phyloP scores from a whole-genome alignment of 2,329 filamentous ascomycete genomes.

The Hypoxylon sp. region DNA sequence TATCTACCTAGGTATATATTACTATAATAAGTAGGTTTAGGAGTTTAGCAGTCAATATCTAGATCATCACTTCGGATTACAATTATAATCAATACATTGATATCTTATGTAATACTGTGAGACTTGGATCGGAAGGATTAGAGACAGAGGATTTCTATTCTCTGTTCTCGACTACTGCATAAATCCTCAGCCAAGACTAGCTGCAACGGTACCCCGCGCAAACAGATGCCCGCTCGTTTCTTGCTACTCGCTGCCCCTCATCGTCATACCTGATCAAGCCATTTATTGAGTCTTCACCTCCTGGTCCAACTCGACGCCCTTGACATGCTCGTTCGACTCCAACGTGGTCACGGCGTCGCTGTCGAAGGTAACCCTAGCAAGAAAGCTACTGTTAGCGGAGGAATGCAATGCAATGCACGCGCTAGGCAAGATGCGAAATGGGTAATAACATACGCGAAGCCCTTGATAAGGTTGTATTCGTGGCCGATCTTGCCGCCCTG shows the following conservation, averaged over 20 bases:
- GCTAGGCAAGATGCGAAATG: neutral
- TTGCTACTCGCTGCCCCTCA: slow-evolving; percentile 36
- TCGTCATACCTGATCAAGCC: slow-evolving; percentile 4
- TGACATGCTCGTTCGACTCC: slow-evolving; percentile 75
- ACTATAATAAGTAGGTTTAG: neutral
- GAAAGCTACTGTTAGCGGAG: slow-evolving; percentile 14
- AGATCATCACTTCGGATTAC: neutral
- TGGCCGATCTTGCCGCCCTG: slow-evolving; percentile 87
- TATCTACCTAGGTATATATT: too few species aligned
- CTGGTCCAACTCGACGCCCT: slow-evolving; percentile 78
- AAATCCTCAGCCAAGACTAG: slow-evolving; percentile 32
- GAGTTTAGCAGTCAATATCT: neutral
- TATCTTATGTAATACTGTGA: neutral
- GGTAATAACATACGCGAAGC: slow-evolving; percentile 78
- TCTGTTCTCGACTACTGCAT: slow-evolving; percentile 16
- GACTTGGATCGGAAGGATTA: neutral
- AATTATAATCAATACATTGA: neutral
- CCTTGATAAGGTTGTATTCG: slow-evolving; percentile 89
- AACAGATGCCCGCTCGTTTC: slow-evolving; percentile 20
- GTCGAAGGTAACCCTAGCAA: slow-evolving; percentile 76
- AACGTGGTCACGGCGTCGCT: slow-evolving; percentile 75
- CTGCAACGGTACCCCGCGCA: slow-evolving; percentile 30
- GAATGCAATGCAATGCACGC: slow-evolving; percentile 7
- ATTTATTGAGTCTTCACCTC: slow-evolving; percentile 77
- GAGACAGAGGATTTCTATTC: slow-evolving; percentile 17